Evolutionary conservation across 1,139 yeast genomes (phyloP).

Genomic region (Geotrichum candidum): DNA sequence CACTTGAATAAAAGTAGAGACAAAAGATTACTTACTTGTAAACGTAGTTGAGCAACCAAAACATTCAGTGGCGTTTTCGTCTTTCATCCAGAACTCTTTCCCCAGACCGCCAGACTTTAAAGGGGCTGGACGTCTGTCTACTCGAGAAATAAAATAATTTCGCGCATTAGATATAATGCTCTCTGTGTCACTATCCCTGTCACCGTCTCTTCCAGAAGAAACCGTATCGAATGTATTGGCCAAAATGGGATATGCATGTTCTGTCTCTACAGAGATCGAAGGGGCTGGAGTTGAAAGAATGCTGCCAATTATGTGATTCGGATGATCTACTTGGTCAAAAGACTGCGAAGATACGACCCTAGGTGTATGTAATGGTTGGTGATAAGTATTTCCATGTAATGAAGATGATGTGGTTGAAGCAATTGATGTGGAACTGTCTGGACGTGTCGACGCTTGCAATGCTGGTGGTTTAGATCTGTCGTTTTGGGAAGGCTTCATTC

Average conservation of each 20-base stretch:
- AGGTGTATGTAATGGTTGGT: not conserved
- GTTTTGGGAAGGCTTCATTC: not conserved
- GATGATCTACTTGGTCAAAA: not conserved
- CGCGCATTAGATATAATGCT: constrained; percentile 26
- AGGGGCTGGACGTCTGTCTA: constrained; percentile 23
- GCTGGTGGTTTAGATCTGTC: not conserved
- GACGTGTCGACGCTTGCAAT: not conserved
- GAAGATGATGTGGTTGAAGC: not conserved
- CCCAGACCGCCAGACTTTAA: constrained; percentile 31
- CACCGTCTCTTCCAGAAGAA: constrained; percentile 21
- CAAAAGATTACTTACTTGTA: constrained; percentile 36
- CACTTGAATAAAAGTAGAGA: not conserved
- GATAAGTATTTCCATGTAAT: not conserved
- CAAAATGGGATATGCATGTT: not conserved
- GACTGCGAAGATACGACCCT: not conserved
- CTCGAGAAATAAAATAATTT: constrained; percentile 22
- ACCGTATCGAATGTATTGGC: not conserved
- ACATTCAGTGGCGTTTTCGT: constrained; percentile 77
- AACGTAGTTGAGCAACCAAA: constrained; percentile 69
- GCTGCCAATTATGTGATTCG: not conserved
- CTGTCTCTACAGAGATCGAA: not conserved
- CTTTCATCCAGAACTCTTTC: constrained; percentile 86
- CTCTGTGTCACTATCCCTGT: constrained; percentile 30
- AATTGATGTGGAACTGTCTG: not conserved
- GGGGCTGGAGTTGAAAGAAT: not conserved